phyloP scores from a whole-genome alignment of 768 basidiomycete genomes.

The Naematelia encephala region DNA sequence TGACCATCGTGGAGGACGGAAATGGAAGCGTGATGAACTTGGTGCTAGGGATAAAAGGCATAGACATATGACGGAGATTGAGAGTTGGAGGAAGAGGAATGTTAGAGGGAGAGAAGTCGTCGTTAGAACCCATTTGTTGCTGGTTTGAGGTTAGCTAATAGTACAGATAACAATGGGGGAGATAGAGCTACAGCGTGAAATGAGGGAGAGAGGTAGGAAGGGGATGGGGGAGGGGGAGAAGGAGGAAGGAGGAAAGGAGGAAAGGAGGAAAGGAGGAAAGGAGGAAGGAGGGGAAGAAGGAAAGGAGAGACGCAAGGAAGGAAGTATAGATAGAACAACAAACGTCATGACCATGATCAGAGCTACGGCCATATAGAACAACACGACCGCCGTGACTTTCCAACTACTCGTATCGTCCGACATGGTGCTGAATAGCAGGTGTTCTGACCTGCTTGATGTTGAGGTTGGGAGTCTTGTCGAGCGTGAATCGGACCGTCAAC shows the following conservation, averaged over 20 bases:
- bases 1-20: constrained; percentile 20
- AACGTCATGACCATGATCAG: constrained; percentile 53
- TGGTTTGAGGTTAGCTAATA: constrained; percentile 3
- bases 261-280: no score
- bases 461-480: no score
- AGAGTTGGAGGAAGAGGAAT: constrained; percentile 24
- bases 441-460: no score
- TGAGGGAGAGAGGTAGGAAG: no score
- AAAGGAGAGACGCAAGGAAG: no score
- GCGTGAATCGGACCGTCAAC: no score
- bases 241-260: no score
- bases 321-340: no score
- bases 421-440: no score
- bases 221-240: no score
- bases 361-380: constrained; percentile 73
- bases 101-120: constrained; percentile 26
- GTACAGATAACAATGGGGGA: background rate
- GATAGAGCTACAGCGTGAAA: background rate
- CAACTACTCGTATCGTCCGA: background rate
- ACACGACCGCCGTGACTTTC: constrained; percentile 63
- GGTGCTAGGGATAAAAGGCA: constrained; percentile 10
- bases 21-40: constrained; percentile 10
- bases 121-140: constrained; percentile 34
- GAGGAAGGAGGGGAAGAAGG: no score
- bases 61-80: constrained; percentile 19